These are phyloP conservation scores for Auriscalpium orientale DNA, from an alignment of 768 basidiomycete genomes.

Conservation along the genomic window DNA sequence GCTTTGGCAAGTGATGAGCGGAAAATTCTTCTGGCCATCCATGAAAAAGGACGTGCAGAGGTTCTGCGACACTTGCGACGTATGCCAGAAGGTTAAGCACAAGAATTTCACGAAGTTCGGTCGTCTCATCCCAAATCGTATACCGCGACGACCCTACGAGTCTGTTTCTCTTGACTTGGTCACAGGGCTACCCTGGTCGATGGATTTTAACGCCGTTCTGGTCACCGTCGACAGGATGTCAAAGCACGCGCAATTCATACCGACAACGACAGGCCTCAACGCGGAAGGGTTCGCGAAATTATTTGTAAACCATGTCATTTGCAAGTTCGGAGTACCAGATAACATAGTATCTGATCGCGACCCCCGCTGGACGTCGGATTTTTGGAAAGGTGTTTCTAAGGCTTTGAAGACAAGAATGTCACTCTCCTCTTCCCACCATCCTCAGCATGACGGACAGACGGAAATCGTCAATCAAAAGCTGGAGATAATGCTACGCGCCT, in stretches of 20 bases:
- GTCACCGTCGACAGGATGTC: conserved; percentile 17
- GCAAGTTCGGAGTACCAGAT: background rate
- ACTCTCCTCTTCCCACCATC: background rate
- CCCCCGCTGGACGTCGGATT: background rate
- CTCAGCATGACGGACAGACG: background rate
- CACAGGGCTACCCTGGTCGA: conserved; percentile 3
- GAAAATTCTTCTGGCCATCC: background rate
- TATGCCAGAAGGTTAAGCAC: conserved; percentile 10
- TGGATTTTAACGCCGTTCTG: conserved; percentile 9
- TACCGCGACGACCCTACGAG: conserved; percentile 10
- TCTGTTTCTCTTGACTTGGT: conserved; percentile 8
- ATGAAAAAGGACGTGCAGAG: conserved; percentile 6
- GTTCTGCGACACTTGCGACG: conserved; percentile 5
- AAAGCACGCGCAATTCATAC: conserved; percentile 25
- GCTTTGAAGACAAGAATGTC: background rate
- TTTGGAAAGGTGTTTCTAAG: background rate
- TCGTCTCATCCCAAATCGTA: background rate
- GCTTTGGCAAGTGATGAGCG: background rate
- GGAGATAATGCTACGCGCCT: background rate
- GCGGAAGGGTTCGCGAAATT: conserved; percentile 5
- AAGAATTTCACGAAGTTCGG: conserved; percentile 1
- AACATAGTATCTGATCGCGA: background rate
- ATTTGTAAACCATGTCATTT: conserved; percentile 3
- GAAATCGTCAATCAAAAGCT: background rate
- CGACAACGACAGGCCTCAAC: conserved; percentile 4